Evolutionary conservation across 306 rosid species (phyloP).

Genomic region (Herpetospermum pedunculosum): DNA sequence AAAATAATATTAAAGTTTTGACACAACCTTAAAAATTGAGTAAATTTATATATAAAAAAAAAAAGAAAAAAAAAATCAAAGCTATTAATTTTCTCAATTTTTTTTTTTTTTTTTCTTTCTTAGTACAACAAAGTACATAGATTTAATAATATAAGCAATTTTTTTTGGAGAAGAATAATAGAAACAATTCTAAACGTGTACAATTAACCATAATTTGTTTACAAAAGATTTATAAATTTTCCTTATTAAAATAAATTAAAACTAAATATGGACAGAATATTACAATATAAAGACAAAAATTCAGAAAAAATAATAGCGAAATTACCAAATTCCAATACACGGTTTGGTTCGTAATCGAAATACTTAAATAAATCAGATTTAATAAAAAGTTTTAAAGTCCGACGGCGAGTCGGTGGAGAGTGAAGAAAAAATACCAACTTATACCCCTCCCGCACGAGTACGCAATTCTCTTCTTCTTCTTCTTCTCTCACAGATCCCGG

Average conservation of each 20-base stretch:
- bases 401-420: constrained; percentile 33
- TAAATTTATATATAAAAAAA: too few species aligned
- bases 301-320: neutral
- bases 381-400: constrained; percentile 32
- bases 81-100: too few species aligned
- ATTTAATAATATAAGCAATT: neutral
- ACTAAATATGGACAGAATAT: neutral
- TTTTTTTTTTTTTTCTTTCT: too few species aligned
- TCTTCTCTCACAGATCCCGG: neutral
- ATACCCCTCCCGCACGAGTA: neutral
- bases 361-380: constrained; percentile 17
- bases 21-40: too few species aligned
- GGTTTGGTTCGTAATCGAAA: constrained; percentile 22
- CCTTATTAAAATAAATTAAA: neutral
- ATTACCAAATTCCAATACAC: constrained; percentile 2
- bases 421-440: neutral
- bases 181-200: neutral
- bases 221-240: neutral
- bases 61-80: too few species aligned
- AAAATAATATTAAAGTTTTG: too few species aligned
- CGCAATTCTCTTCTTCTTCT: neutral
- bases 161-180: too few species aligned
- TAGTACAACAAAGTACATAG: too few species aligned
- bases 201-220: neutral
- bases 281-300: neutral